Percentiles rank a stretch among this genome's conserved stretches.
Conservation (phyloP, 305 asterid genomes). For the Fraxinus albicans region DNA sequence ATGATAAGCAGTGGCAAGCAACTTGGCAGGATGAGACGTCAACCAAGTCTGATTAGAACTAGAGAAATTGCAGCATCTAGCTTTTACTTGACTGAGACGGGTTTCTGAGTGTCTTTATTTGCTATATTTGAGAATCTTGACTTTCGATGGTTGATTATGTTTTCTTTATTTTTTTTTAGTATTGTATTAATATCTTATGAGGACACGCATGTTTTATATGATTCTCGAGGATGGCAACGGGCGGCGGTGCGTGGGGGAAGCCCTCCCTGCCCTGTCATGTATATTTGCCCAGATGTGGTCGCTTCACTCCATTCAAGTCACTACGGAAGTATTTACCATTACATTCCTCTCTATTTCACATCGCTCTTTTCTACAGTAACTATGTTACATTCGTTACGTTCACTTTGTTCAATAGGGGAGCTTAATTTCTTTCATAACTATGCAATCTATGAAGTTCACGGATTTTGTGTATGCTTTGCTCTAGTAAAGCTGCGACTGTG, state of each 20-base stretch:
- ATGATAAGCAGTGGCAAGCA: slow-evolving; percentile 98
- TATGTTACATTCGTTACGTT: neutral
- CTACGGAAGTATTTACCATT: neutral
- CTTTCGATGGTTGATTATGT: neutral
- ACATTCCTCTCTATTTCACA: neutral
- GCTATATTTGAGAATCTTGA: neutral
- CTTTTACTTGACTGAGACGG: neutral
- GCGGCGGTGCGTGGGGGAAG: neutral
- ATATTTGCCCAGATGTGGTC: neutral
- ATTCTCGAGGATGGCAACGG: neutral
- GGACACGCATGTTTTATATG: neutral
- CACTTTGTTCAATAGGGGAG: neutral
- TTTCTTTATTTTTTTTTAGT: neutral
- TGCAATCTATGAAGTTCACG: neutral
- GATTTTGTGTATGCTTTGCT: neutral
- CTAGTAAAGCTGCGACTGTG: neutral
- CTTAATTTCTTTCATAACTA: neutral
- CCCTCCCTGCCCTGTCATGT: neutral
- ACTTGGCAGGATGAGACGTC: slow-evolving; percentile 55
- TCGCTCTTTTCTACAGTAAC: neutral
- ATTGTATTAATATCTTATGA: neutral
- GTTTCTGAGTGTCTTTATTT: neutral
- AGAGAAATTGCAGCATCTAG: neutral
- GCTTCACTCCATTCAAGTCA: neutral
- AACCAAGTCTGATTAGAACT: neutral